A percentile compares a stretch with the other conserved stretches of the same genome.
Evolutionary conservation across 2,329 filamentous ascomycete genomes (phyloP).

Genomic region (Colletotrichum tamarilloi): DNA sequence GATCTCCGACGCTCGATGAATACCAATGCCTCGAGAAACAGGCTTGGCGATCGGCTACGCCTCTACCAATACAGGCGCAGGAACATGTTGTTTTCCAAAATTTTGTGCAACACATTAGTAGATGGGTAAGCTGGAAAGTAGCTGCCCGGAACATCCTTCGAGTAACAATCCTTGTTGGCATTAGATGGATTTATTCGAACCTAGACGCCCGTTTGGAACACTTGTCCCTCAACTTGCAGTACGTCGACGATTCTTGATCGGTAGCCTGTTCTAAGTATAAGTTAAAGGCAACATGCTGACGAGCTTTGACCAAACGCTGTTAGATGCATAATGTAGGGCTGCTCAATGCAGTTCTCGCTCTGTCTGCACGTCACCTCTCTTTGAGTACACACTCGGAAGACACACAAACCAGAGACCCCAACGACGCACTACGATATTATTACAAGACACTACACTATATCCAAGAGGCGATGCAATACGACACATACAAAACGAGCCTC

Average conservation of each 20-base stretch:
- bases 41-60: constrained; percentile 6
- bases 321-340: constrained; percentile 40
- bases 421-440: constrained; percentile 61
- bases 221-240: constrained; percentile 30
- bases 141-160: no score
- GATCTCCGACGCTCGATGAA: neutral
- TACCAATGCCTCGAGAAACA: constrained; percentile 22
- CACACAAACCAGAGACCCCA: constrained; percentile 40
- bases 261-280: no score
- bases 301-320: no score
- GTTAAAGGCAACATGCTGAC: neutral
- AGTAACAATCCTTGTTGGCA: neutral
- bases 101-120: constrained; percentile 25
- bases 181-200: constrained; percentile 33
- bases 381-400: neutral
- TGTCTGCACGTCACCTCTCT: constrained; percentile 40
- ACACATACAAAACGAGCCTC: constrained; percentile 65
- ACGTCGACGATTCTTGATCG: neutral
- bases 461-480: constrained; percentile 67
- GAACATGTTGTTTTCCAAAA: constrained; percentile 29
- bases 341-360: constrained; percentile 42
- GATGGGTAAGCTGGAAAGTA: neutral
- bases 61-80: neutral
- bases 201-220: constrained; percentile 23
- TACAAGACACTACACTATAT: constrained; percentile 72